These are phyloP conservation scores for Russula virescens DNA, from an alignment of 768 basidiomycete species.

Conservation along the genomic window DNA sequence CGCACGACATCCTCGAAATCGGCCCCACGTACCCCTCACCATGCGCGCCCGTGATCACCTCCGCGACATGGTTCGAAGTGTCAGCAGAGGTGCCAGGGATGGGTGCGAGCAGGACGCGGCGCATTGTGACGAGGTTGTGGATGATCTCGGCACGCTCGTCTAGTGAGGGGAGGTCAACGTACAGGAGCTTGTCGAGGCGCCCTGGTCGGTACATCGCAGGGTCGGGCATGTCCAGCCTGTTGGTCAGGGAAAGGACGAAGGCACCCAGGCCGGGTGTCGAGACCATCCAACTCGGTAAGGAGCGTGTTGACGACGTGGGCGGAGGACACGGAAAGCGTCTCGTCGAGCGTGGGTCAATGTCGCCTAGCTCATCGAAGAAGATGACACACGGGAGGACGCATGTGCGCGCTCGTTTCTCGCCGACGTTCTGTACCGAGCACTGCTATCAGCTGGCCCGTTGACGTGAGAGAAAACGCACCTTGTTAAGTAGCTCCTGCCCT, in stretches of 20 bases:
- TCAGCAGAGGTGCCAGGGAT: too few species aligned
- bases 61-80: slow-evolving; percentile 30
- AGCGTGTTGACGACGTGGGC: too few species aligned
- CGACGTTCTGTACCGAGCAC: slow-evolving; percentile 84
- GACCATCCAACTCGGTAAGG: slow-evolving; percentile 88
- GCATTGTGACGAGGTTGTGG: slow-evolving; percentile 51
- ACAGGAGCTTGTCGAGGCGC: slow-evolving; percentile 87
- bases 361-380: slow-evolving; percentile 94
- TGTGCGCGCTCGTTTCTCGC: slow-evolving; percentile 92
- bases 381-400: slow-evolving; percentile 93
- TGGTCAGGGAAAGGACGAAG: slow-evolving; percentile 92
- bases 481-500: slow-evolving; percentile 94
- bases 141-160: slow-evolving; percentile 87
- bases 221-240: slow-evolving; percentile 95
- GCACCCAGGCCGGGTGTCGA: slow-evolving; percentile 81
- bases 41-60: slow-evolving; percentile 48
- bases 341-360: slow-evolving; percentile 88
- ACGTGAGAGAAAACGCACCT: slow-evolving; percentile 44
- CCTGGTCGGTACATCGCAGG: slow-evolving; percentile 98
- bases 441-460: background rate
- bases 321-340: slow-evolving; percentile 83
- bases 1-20: slow-evolving; percentile 84
- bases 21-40: slow-evolving; percentile 89
- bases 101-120: slow-evolving; percentile 59
- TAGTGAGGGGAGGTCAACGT: too few species aligned